Percentiles rank a stretch among this genome's conserved stretches.
Evolutionary conservation across 192 early-diverging fungal species (phyloP).

Genomic region (Coemansia sp.): DNA sequence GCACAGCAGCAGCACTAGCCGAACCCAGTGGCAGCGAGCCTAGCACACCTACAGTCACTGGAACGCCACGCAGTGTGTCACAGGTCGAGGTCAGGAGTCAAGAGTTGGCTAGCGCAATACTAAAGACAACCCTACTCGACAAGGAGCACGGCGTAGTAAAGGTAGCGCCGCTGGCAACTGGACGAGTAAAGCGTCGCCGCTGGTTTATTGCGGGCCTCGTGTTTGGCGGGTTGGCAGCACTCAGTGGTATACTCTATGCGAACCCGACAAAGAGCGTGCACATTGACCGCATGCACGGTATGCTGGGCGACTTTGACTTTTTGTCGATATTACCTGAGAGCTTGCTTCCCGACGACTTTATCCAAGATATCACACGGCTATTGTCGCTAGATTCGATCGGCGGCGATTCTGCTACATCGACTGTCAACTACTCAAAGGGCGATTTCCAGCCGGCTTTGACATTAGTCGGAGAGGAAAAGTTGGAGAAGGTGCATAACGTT

Average conservation of each 20-base stretch:
- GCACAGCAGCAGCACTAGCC: background rate
- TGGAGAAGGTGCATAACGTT: slow-evolving; percentile 61
- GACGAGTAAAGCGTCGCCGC: slow-evolving; percentile 41
- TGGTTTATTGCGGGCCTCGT: slow-evolving; percentile 64
- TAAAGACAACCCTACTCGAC: slow-evolving; percentile 6
- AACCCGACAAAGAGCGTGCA: slow-evolving; percentile 55
- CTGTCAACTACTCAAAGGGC: slow-evolving; percentile 21
- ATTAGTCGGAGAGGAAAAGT: slow-evolving; percentile 34
- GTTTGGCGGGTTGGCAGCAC: slow-evolving; percentile 60
- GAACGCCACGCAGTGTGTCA: slow-evolving; percentile 23
- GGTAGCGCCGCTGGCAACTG: background rate
- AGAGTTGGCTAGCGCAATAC: background rate
- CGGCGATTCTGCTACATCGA: background rate
- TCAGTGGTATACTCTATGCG: slow-evolving; percentile 45
- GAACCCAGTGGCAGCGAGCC: slow-evolving; percentile 10
- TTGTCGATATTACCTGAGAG: slow-evolving; percentile 66
- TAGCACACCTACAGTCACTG: slow-evolving; percentile 28
- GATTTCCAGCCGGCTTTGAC: slow-evolving; percentile 53
- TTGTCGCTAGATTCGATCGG: slow-evolving; percentile 46
- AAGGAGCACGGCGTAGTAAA: background rate
- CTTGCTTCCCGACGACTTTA: slow-evolving; percentile 70
- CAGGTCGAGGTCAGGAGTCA: background rate
- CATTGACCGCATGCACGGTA: slow-evolving; percentile 56
- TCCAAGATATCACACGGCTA: slow-evolving; percentile 65
- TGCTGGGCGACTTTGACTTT: slow-evolving; percentile 69